Evolutionary conservation across 345 rosid genomes (phyloP), one percentile per base, ranked within the genome.

Genomic region (Chamaenerion angustifolium): DNA sequence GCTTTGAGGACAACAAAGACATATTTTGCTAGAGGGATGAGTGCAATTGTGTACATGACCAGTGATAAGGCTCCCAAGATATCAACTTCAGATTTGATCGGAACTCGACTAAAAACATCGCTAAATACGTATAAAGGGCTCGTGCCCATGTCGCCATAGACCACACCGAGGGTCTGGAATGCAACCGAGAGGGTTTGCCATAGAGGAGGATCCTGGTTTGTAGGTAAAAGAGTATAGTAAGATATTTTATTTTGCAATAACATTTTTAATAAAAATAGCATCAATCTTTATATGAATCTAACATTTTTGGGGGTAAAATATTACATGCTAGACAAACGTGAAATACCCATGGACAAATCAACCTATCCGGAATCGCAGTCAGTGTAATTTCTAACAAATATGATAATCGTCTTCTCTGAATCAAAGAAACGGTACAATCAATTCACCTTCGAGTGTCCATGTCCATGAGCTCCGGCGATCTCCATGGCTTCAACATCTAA

Each of bases 401-500:
- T n/a, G n/a, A n/a, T n/a, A n/a, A n/a, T n/a, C n/a, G n/a, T n/a
- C n/a, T n/a, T n/a, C n/a, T n/a, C n/a, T n/a, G n/a, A n/a, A n/a
- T n/a, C n/a, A n/a, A n/a, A n/a, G n/a, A n/a, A n/a, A n/a, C n/a
- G n/a, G n/a, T n/a, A n/a, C n/a, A n/a, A n/a, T n/a, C n/a, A n/a
- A n/a, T n/a, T n/a, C 52, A 85, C 95, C 88, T 86, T 90, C 11
- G 68, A 52, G 57, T 52, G 63, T 50, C 46, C 62, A 56, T 78
- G 82, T 35, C 57, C 64, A 58, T 64, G 78, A 68, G 75, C 72
- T 59, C 78, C 82, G 47, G 80, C 78, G 67, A 90, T 65, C 62
- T 81, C 96, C 98, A 92, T 83, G 47, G 98, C 88, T 75, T 86
- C 96, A 54, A 87, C 98, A 66, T 92, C 96, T 49, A 92, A 75